Base-by-base conservation (phyloP, 2,329 filamentous ascomycete species). In the Xylariaceae sp. region DNA sequence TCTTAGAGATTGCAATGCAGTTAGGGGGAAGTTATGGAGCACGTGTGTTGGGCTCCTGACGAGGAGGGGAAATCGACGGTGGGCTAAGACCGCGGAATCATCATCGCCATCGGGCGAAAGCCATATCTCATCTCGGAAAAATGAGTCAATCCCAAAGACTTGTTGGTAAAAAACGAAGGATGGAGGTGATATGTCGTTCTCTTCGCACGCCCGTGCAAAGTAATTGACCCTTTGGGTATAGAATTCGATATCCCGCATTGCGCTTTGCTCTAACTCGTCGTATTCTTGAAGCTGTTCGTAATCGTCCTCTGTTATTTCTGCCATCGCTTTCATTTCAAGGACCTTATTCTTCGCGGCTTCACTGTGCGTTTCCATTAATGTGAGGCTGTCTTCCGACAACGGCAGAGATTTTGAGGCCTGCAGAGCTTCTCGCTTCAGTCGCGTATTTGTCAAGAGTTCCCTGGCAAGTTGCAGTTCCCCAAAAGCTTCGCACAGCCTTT, bases 11-110 rank as follows among this genome's bases (percentile, higher is more conserved):
- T 66, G 65, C n/a, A 69, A 56, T 1, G 75, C 67, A 0, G 76
- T 76, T 40, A 73, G 60, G 3, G 74, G 76, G 27, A 68, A 65
- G 0, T 54, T 47, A 27, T 69, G 63, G 32, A 80, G 62, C 0
- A 79, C 54, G 51, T 81, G 72, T 27, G 73, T 70, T 1, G 77
- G 77, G 44, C 76, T 76, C 5, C 76, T 75, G n/a, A 80, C 67
- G 6, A 81, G 68, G 30, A 74, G 67, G 6, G 75, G 68, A 50
- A 79, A 80, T 6, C 63, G 61, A 6, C 69, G 62, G 58, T 78
- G 73, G 6, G 70, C 70, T 4, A 78, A 64, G 7, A 60, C 68
- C 34, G 55, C 58, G 32, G 47, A 63, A 46, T 59, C 55, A 7
- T 66, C 59, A 42, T 56, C 47, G 41, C 43, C 50, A 7, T 59